Evolutionary conservation across 768 basidiomycete genomes (phyloP).

Genomic region (Lentinula edodes): DNA sequence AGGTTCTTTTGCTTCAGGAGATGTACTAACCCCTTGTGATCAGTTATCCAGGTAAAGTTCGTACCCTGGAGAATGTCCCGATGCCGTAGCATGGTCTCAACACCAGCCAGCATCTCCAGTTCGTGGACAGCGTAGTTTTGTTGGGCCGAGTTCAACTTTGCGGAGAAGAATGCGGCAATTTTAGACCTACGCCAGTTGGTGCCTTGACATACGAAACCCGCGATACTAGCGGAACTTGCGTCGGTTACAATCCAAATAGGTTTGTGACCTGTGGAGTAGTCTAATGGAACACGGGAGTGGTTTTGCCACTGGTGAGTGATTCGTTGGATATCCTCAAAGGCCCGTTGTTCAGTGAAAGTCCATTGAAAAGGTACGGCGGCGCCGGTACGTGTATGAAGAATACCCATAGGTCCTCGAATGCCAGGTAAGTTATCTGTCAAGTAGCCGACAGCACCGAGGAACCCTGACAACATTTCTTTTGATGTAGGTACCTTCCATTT

Average conservation of each 20-base stretch:
- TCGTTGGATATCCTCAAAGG: neutral
- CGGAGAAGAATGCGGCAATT: slow-evolving; percentile 27
- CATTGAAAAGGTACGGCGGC: slow-evolving; percentile 2
- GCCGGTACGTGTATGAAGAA: slow-evolving; percentile 12
- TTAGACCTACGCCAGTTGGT: slow-evolving; percentile 17
- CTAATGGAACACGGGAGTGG: slow-evolving; percentile 17
- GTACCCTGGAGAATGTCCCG: slow-evolving; percentile 23
- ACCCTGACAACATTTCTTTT: slow-evolving; percentile 20
- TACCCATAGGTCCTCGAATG: slow-evolving; percentile 21
- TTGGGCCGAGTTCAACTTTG: slow-evolving; percentile 28
- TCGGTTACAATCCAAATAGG: slow-evolving; percentile 25
- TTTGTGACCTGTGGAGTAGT: slow-evolving; percentile 11
- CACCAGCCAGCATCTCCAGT: slow-evolving; percentile 29
- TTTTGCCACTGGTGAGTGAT: slow-evolving; percentile 1
- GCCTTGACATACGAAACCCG: slow-evolving; percentile 22
- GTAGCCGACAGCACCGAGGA: slow-evolving; percentile 27
- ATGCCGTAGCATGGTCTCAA: slow-evolving; percentile 26
- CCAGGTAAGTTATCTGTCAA: slow-evolving; percentile 16
- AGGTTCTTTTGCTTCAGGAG: neutral
- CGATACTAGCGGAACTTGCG: slow-evolving; percentile 22
- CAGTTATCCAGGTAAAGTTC: slow-evolving; percentile 13
- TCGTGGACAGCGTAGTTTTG: slow-evolving; percentile 36
- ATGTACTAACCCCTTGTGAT: slow-evolving; percentile 3
- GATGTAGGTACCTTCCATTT: slow-evolving; percentile 20
- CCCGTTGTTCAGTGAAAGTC: slow-evolving; percentile 2